These are phyloP conservation scores for Tetrastigma voinierianum DNA, from an alignment of 164 flowering plant genomes.

Conservation along the genomic window DNA sequence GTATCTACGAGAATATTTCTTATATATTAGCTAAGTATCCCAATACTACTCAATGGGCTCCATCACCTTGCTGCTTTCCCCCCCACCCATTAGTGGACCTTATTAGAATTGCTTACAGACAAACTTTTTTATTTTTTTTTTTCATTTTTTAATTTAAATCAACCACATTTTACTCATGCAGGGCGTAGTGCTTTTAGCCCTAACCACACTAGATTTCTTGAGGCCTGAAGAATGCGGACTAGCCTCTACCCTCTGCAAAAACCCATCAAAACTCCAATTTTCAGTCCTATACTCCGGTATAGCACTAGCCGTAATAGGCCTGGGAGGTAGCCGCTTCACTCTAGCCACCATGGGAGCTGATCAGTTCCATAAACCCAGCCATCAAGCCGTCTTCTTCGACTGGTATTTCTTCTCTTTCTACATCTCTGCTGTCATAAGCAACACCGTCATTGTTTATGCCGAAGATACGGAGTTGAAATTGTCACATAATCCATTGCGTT, in stretches of 20 bases:
- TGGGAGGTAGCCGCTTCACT: constrained; percentile 39
- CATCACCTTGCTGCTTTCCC: too few relatives aligned
- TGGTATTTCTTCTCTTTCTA: constrained; percentile 43
- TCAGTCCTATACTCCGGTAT: constrained; percentile 33
- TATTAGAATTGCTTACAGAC: too few relatives aligned
- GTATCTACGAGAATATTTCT: too few relatives aligned
- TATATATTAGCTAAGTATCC: too few relatives aligned
- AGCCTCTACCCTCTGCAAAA: constrained; percentile 18
- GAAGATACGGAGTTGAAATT: constrained; percentile 47
- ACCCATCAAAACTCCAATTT: constrained; percentile 32
- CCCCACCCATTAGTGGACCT: too few relatives aligned
- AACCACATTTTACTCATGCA: constrained; percentile 13
- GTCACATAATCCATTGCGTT: constrained; percentile 26
- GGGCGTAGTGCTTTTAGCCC: constrained; percentile 39
- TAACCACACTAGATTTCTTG: constrained; percentile 33
- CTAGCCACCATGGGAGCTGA: constrained; percentile 51
- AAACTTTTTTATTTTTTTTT: neutral
- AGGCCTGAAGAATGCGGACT: constrained; percentile 40
- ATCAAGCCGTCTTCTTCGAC: constrained; percentile 37
- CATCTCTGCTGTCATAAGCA: constrained; percentile 15
- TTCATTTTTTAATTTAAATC: neutral
- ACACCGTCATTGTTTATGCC: constrained; percentile 35
- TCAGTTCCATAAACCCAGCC: constrained; percentile 32
- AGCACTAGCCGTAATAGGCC: constrained; percentile 33
- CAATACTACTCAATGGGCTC: too few relatives aligned